Evolutionary conservation across 2,329 filamentous ascomycete species (phyloP), one percentile per base, ranked within the genome.

Genomic region (Pseudohalonectria lignicola): DNA sequence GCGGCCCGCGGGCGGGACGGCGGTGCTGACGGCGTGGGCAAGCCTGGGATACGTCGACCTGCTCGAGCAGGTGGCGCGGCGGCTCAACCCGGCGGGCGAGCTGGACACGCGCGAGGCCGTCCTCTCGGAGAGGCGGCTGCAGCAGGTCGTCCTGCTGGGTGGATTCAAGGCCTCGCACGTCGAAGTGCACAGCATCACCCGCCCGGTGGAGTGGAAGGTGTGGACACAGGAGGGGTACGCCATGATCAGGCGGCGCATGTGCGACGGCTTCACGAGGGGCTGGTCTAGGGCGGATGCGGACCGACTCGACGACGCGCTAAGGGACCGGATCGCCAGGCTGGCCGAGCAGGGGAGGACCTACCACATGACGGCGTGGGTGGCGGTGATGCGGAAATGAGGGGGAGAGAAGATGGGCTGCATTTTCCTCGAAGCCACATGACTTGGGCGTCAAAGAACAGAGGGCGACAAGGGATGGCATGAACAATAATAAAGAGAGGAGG

Each of bases 1-100:
- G 11, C 17, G 44, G n/a, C 47, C 48, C 4, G n/a, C n/a, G n/a
- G 47, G 40, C 5, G 55, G 55, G 5, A 35, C 52, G 1, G 53
- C 51, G 1, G 43, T 49, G 4, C 36, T 59, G 15, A 45, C 45
- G 3, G 43, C 38, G 15, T 52, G 44, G 46, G 17, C 17, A 2
- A 18, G 17, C 17, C 26, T 37, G 17, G 35, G 28, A 25, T 37
- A 31, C 35, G 23, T 37, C 4, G 16, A 30, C 6, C 16, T 37
- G 3, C 31, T 37, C 17, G 35, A 31, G 35, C 17, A 31, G 13
- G 26, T 37, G 12, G 35, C 35, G 2, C 28, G 26, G 23, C 26
- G n/a, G 12, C 9, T 31, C 5, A 29, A 20, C 7, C 16, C 35
- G 13, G 9, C 15, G 9, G 18, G 12, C 13, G 18, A 31, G n/a